Evolutionary conservation across 2,329 filamentous ascomycete genomes (phyloP).

Genomic region (Curvularia spicifera): DNA sequence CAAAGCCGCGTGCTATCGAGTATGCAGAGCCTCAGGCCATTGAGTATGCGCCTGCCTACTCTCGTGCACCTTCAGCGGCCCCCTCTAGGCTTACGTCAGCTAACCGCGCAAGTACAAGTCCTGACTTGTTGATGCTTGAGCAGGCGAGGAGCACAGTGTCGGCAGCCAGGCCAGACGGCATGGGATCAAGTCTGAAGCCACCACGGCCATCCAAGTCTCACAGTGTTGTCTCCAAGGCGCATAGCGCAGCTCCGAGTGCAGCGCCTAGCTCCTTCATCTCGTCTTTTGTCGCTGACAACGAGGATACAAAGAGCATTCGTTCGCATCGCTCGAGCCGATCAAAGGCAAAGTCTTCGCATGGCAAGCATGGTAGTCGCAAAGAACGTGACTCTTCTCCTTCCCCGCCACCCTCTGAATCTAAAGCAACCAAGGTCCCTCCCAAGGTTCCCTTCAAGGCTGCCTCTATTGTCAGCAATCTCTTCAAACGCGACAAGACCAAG

Average conservation of each 20-base stretch:
- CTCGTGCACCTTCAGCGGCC: slow-evolving; percentile 35
- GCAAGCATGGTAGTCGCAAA: slow-evolving; percentile 36
- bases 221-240: slow-evolving; percentile 18
- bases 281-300: slow-evolving; percentile 46
- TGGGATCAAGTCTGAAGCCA: slow-evolving; percentile 16
- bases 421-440: slow-evolving; percentile 27
- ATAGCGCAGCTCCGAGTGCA: slow-evolving; percentile 24
- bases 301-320: slow-evolving; percentile 34
- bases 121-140: slow-evolving; percentile 37
- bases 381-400: slow-evolving; percentile 32
- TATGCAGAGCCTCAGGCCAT: slow-evolving; percentile 30
- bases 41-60: slow-evolving; percentile 47
- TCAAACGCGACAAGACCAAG: slow-evolving; percentile 44
- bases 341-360: slow-evolving; percentile 42
- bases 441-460: slow-evolving; percentile 36
- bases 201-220: slow-evolving; percentile 17
- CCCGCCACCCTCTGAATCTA: slow-evolving; percentile 31
- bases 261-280: slow-evolving; percentile 46
- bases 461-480: slow-evolving; percentile 47
- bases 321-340: slow-evolving; percentile 45
- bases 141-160: slow-evolving; percentile 29
- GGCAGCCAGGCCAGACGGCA: slow-evolving; percentile 25
- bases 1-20: slow-evolving; percentile 1
- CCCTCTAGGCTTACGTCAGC: slow-evolving; percentile 31
- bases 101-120: slow-evolving; percentile 41